These are phyloP conservation scores for Aspergillus incahuasiensis DNA, from an alignment of 495 filamentous ascomycete genomes.

Conservation along the genomic window DNA sequence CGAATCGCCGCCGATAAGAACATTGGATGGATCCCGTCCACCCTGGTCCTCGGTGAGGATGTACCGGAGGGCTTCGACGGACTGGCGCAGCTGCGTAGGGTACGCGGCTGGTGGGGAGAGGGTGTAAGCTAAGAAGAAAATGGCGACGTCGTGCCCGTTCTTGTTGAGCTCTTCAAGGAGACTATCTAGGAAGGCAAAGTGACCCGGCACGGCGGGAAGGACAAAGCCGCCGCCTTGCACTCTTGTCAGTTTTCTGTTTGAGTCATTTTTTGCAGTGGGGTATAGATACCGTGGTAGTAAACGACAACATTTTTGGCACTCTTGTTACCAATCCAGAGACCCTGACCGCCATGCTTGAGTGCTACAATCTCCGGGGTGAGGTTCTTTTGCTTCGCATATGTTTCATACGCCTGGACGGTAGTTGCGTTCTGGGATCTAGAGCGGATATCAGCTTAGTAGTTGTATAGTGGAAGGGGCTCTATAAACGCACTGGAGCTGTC, in stretches of 20 bases:
- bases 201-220: constrained; percentile 33
- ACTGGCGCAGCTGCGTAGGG: constrained; percentile 56
- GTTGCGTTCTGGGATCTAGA: constrained; percentile 29
- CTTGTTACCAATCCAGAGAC: constrained; percentile 56
- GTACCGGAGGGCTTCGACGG: constrained; percentile 48
- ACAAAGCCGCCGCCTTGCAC: constrained; percentile 63
- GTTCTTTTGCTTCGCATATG: constrained; percentile 38
- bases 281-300: constrained; percentile 53
- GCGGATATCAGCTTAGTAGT: no score
- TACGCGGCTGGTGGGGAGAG: constrained; percentile 51
- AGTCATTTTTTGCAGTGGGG: not conserved
- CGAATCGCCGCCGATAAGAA: constrained; percentile 58
- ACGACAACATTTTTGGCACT: constrained; percentile 53
- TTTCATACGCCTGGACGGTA: constrained; percentile 43
- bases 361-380: constrained; percentile 45
- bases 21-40: constrained; percentile 34
- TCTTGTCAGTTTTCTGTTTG: no score
- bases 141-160: constrained; percentile 41
- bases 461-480: not conserved
- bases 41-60: constrained; percentile 38
- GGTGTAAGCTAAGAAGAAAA: constrained; percentile 52
- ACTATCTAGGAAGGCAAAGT: constrained; percentile 45
- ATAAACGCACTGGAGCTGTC: constrained; percentile 34
- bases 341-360: constrained; percentile 46
- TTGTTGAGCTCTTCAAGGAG: constrained; percentile 40